Base-by-base conservation (phyloP, 331 rosid species). In the Erythrophleum ivorense region DNA sequence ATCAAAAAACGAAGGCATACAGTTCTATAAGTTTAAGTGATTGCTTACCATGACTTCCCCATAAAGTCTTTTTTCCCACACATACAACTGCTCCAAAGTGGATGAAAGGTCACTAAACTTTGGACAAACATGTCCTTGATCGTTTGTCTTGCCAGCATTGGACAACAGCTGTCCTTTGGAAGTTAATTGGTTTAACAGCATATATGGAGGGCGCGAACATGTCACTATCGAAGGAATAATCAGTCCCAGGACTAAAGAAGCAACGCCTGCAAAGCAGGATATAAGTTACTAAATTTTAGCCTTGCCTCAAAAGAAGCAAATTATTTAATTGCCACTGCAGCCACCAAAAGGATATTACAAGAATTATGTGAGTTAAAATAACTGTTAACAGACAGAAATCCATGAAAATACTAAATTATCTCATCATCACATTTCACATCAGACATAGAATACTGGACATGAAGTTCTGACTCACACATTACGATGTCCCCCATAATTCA, bases 41-140 rank as follows among this genome's bases (percentile, higher is more conserved):
- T 12, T 75, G 24, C 70, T 82, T 79, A 86, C 86, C 70, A 54
- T 58, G 29, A 86, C 85, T 79, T 63, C 84, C 19, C 2, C 18
- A 72, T 76, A 71, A 54, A 86, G 86, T 79, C 67, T 86, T 49
- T 71, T 74, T 62, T 79, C 89, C 89, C 82, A 82, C 57, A 63
- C 21, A 79, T 71, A 15, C 67, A 86, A 82, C 73, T 29, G 45
- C 69, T 79, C 86, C 78, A 86, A 83, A 71, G 82, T 70, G 72
- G 57, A 69, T 48, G 82, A 86, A 75, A 82, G 86, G 69, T 75
- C 84, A 21, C 64, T 36, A n/a, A 34, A 79, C 33, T 31, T n/a
- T 12, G 62, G 36, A 38, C 6, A 14, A 65, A 57, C 57, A 78
- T 6, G 80, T 8, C 31, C 72, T 74, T 60, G 79, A 60, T 45